Base-by-base conservation (phyloP, 805 yeast species). In the Yamadazyma phyllophila region DNA sequence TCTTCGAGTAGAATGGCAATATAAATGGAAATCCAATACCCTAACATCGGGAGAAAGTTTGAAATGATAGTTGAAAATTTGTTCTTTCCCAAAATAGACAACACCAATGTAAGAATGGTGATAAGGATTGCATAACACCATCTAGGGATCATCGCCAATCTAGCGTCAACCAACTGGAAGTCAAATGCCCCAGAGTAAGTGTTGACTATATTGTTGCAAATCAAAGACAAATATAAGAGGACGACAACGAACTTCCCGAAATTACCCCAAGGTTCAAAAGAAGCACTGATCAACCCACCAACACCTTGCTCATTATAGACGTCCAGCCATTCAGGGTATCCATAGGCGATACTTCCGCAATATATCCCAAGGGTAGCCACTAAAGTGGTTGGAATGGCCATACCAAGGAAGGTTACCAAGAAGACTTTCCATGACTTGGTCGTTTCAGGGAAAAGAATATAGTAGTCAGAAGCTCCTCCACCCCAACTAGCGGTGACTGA, bases 21-120 rank as follows among this genome's bases (percentile, higher is more conserved):
- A 54, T 68, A 68, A 61, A 68, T 66, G 44, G 69, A 59, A 36
- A 68, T 58, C 73, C 73, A 68, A 54, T 68, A 68, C 6, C 70
- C 73, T 11, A 68, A 59, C 73, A 68, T 68, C 6, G 73, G 73
- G 45, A 68, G 57, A 53, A 68, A 68, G 45, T 68, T 68, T 16
- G 68, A 61, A 52, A 68, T 54, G 41, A 67, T 66, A 7, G 64
- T 50, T 33, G 69, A 61, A 13, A 66, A 61, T 41, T 61, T 58
- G 51, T 64, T 54, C 30, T 65, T 56, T 7, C 73, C 73, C 3
- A 58, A 64, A 24, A 68, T 43, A 6, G 73, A 63, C 34, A 65
- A 53, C 2, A 60, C 64, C 50, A 67, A 55, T 52, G 62, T 61
- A 9, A 69, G 48, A 2, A 56, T 65, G 0, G 73, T 69, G 31